Percentiles rank a stretch among this genome's conserved stretches.
Evolutionary conservation across 768 basidiomycete genomes (phyloP).

Genomic region (Stropharia rugosoannulata): DNA sequence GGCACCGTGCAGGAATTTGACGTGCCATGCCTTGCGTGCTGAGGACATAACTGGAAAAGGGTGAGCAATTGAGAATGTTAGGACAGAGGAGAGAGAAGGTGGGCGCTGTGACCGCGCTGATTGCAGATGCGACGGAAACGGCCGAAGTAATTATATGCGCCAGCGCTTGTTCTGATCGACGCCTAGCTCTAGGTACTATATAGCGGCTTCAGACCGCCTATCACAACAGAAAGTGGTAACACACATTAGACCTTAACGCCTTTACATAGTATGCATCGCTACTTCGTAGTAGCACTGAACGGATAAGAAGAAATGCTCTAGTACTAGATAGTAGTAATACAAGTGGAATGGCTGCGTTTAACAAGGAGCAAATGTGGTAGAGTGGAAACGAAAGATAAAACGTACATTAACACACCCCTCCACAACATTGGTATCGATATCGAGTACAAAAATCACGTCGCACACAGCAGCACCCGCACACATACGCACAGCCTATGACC

Average conservation of each 20-base stretch:
- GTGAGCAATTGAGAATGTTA: background rate
- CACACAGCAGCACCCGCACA: background rate
- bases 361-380: background rate
- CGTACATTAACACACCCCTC: conserved; percentile 1
- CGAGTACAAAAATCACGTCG: background rate
- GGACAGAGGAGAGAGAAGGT: background rate
- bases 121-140: background rate
- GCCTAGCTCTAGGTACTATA: too few relatives aligned
- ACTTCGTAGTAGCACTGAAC: too few relatives aligned
- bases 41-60: conserved; percentile 1
- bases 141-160: background rate
- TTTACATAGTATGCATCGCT: too few relatives aligned
- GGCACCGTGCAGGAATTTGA: conserved; percentile 35
- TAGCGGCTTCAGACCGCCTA: too few relatives aligned
- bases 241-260: too few relatives aligned
- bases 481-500: conserved; percentile 37
- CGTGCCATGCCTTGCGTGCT: conserved; percentile 33
- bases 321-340: too few relatives aligned
- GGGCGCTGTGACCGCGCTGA: too few relatives aligned
- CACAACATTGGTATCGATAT: background rate
- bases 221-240: too few relatives aligned
- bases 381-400: background rate
- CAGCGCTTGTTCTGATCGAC: too few relatives aligned
- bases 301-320: too few relatives aligned
- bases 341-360: too few relatives aligned